These are phyloP conservation scores for Penicillium paradoxum DNA, from an alignment of 495 filamentous ascomycete species.

Conservation along the genomic window DNA sequence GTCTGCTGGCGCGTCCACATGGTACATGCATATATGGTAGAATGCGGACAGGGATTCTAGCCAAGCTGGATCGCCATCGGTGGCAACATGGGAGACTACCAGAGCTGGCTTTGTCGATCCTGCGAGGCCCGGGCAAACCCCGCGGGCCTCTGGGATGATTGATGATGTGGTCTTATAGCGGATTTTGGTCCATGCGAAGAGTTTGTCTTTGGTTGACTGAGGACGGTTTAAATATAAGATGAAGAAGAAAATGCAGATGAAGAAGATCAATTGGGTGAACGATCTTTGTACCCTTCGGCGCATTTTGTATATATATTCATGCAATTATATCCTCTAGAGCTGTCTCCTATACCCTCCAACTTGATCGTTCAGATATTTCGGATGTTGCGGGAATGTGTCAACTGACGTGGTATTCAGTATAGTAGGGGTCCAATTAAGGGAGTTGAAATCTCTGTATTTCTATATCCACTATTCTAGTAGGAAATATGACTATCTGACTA, in stretches of 20 bases:
- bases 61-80: slow-evolving; percentile 38
- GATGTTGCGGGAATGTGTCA: no score
- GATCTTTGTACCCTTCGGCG: slow-evolving; percentile 20
- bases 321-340: background rate
- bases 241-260: slow-evolving; percentile 24
- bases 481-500: no score
- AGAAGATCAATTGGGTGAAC: slow-evolving; percentile 26
- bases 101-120: slow-evolving; percentile 33
- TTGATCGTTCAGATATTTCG: background rate
- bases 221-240: slow-evolving; percentile 34
- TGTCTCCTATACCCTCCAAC: background rate
- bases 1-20: slow-evolving; percentile 48
- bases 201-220: slow-evolving; percentile 16
- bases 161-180: slow-evolving; percentile 31
- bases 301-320: slow-evolving; percentile 15
- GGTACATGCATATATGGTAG: slow-evolving; percentile 48
- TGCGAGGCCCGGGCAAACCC: slow-evolving; percentile 32
- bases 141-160: slow-evolving; percentile 22
- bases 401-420: no score
- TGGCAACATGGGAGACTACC: slow-evolving; percentile 31
- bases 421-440: no score
- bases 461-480: no score
- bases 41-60: slow-evolving; percentile 22
- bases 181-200: slow-evolving; percentile 35
- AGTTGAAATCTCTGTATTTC: no score